These are phyloP conservation scores for Vaccinium darrowii DNA, from an alignment of 148 eudicot genomes.

Conservation along the genomic window DNA sequence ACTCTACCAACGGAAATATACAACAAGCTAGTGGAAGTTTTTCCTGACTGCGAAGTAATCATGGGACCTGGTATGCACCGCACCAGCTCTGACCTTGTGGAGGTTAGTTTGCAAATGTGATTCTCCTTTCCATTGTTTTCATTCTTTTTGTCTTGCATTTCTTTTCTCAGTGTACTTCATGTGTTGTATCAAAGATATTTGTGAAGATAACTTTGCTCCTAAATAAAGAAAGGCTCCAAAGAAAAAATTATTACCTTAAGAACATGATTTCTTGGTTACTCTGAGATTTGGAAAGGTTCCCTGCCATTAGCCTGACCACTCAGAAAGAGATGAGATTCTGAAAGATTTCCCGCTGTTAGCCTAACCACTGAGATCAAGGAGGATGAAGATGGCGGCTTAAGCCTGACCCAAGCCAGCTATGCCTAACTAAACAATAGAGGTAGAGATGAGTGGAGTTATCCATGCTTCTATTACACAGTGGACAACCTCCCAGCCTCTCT, in stretches of 20 bases:
- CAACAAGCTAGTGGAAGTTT: conserved; percentile 77
- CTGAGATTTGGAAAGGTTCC: background rate
- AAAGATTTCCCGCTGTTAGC: background rate
- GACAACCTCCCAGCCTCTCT: background rate
- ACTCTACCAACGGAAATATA: conserved; percentile 82
- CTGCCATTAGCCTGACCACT: background rate
- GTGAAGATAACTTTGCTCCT: background rate
- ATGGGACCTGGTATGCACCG: conserved; percentile 98
- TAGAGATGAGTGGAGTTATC: background rate
- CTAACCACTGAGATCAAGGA: background rate
- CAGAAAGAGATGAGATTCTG: background rate
- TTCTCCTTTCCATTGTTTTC: conserved; percentile 11
- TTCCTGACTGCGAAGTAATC: conserved; percentile 88
- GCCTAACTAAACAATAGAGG: background rate
- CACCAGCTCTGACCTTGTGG: conserved; percentile 88
- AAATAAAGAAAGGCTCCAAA: background rate
- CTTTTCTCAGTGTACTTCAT: background rate
- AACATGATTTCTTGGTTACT: background rate
- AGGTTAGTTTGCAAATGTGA: conserved; percentile 43
- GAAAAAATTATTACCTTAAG: background rate
- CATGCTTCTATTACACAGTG: background rate
- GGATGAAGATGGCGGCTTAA: background rate
- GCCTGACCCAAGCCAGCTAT: background rate
- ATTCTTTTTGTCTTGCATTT: background rate
- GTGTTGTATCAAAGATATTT: background rate